These are phyloP conservation scores for Phialophora verrucosa DNA, from an alignment of 2,329 filamentous ascomycete species.

Conservation along the genomic window DNA sequence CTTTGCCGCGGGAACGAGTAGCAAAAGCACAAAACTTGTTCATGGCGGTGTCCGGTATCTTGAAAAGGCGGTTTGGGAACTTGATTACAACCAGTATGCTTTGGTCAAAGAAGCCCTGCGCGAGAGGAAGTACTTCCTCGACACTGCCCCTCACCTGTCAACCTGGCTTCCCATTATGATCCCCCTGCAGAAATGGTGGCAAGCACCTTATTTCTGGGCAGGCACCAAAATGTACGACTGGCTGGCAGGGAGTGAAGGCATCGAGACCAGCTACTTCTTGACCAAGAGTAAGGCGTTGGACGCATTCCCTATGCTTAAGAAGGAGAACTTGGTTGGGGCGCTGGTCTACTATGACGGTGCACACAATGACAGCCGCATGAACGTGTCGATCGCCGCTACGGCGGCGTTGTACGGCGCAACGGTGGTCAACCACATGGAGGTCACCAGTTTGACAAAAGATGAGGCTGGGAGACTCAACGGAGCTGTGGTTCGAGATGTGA, in stretches of 20 bases:
- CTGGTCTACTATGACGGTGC: slow-evolving; percentile 91
- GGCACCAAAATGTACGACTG: slow-evolving; percentile 83
- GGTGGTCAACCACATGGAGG: slow-evolving; percentile 81
- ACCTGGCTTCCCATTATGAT: slow-evolving; percentile 84
- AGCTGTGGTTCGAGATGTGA: slow-evolving; percentile 72
- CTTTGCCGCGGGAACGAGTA: slow-evolving; percentile 80
- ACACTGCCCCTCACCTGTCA: slow-evolving; percentile 81
- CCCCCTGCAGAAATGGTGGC: slow-evolving; percentile 81
- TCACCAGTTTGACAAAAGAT: slow-evolving; percentile 77
- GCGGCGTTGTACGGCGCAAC: slow-evolving; percentile 85
- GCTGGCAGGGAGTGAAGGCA: slow-evolving; percentile 82
- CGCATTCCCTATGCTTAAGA: slow-evolving; percentile 87
- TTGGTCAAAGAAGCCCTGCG: slow-evolving; percentile 81
- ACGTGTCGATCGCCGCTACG: slow-evolving; percentile 85
- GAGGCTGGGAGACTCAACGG: slow-evolving; percentile 73
- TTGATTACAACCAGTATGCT: slow-evolving; percentile 79
- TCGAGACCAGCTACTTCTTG: slow-evolving; percentile 87
- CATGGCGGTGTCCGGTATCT: slow-evolving; percentile 84
- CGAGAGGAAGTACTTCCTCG: slow-evolving; percentile 81
- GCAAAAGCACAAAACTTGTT: slow-evolving; percentile 86
- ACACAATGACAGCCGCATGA: slow-evolving; percentile 93
- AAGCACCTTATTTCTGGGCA: slow-evolving; percentile 74
- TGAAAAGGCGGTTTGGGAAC: slow-evolving; percentile 84
- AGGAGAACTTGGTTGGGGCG: slow-evolving; percentile 76
- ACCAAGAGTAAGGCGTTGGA: slow-evolving; percentile 85